phyloP scores from a whole-genome alignment of 768 basidiomycete species.

The Asterophora parasitica region DNA sequence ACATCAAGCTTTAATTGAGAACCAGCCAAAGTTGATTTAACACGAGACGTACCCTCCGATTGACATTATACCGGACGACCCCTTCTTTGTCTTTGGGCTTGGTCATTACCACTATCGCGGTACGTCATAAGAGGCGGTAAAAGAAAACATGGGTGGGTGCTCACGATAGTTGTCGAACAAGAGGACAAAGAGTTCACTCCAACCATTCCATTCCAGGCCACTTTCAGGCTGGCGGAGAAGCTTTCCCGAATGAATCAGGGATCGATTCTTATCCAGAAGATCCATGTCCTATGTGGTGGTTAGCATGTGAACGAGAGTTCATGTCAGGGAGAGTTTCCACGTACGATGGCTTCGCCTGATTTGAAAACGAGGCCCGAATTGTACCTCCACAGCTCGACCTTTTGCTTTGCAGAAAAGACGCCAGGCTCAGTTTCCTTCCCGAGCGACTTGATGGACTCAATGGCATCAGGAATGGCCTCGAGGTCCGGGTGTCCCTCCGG shows the following conservation, averaged over 20 bases:
- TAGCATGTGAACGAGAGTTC: not conserved
- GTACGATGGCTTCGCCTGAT: constrained; percentile 62
- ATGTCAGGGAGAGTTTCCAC: constrained; percentile 11
- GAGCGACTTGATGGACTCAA: constrained; percentile 81
- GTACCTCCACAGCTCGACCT: constrained; percentile 87
- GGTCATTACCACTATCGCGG: constrained; percentile 76
- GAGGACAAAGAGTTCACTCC: constrained; percentile 86
- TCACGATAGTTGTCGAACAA: constrained; percentile 93
- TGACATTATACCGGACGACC: constrained; percentile 71
- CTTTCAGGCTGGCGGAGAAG: constrained; percentile 85
- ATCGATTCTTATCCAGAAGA: constrained; percentile 74
- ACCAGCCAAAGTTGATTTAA: not conserved
- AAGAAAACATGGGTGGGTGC: constrained; percentile 21
- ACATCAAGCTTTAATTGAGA: not conserved
- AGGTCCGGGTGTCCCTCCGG: constrained; percentile 74
- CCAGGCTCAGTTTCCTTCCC: constrained; percentile 88
- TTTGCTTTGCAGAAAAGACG: constrained; percentile 78
- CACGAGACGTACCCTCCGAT: constrained; percentile 56
- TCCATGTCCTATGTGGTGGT: constrained; percentile 70
- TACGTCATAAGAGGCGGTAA: constrained; percentile 11
- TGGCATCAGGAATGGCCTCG: constrained; percentile 76
- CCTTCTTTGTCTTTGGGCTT: constrained; percentile 80
- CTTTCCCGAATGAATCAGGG: constrained; percentile 79
- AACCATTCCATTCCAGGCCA: constrained; percentile 83
- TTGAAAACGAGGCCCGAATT: constrained; percentile 79